Conservation (phyloP, 495 filamentous ascomycete species). For the Trichoderma virens region DNA sequence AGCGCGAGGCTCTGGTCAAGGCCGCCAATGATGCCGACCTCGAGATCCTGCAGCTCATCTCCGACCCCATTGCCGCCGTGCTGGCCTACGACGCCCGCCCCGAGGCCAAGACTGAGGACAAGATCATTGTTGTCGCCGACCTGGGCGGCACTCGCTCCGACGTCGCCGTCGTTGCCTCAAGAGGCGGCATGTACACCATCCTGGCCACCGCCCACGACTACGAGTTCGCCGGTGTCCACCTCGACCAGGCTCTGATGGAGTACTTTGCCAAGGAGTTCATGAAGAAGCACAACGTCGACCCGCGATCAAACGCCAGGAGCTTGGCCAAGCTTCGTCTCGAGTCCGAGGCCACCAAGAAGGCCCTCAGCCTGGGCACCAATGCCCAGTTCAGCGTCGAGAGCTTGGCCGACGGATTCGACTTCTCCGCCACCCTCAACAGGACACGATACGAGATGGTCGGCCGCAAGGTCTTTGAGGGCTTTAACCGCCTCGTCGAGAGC, state of each 20-base stretch:
- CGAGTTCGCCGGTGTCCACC: slow-evolving; percentile 69
- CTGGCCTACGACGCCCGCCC: slow-evolving; percentile 88
- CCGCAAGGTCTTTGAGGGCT: slow-evolving; percentile 73
- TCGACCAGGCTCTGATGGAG: slow-evolving; percentile 87
- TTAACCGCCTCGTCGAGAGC: slow-evolving; percentile 75
- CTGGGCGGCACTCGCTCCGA: slow-evolving; percentile 90
- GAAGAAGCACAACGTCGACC: slow-evolving; percentile 80
- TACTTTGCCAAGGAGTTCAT: slow-evolving; percentile 98
- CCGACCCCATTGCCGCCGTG: slow-evolving; percentile 85
- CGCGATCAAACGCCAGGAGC: slow-evolving; percentile 67
- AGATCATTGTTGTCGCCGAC: slow-evolving; percentile 86
- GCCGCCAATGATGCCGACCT: slow-evolving; percentile 75
- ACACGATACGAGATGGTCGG: slow-evolving; percentile 88
- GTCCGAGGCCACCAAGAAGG: slow-evolving; percentile 82
- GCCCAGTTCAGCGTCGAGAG: slow-evolving; percentile 87
- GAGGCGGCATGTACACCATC: slow-evolving; percentile 94
- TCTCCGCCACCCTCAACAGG: slow-evolving; percentile 82
- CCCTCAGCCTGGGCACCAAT: slow-evolving; percentile 77
- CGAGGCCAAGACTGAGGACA: slow-evolving; percentile 67
- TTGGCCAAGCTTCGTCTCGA: slow-evolving; percentile 91
- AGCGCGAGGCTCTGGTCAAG: slow-evolving; percentile 69
- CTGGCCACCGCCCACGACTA: slow-evolving; percentile 93
- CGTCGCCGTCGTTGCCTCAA: slow-evolving; percentile 78
- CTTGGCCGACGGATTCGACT: slow-evolving; percentile 81
- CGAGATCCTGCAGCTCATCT: slow-evolving; percentile 85